Conservation (phyloP, 2,329 filamentous ascomycete species). For the Hymenoscyphus salicellus region DNA sequence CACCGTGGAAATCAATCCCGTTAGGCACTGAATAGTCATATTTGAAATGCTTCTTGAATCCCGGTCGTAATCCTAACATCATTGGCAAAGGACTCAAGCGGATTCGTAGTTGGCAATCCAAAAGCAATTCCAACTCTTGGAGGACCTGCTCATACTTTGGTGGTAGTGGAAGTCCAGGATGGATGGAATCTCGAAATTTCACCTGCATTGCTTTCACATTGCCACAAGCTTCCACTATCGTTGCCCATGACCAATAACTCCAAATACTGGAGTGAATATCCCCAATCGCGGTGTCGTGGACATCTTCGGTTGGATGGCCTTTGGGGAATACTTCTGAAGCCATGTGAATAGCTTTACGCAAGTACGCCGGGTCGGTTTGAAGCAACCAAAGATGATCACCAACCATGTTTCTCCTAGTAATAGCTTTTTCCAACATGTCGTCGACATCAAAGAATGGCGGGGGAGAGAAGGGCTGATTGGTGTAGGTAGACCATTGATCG, state of each 20-base stretch:
- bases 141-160: conserved; percentile 10
- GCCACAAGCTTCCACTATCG: conserved; percentile 3
- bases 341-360: conserved; percentile 6
- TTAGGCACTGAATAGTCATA: conserved; percentile 1
- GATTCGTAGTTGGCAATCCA: conserved; percentile 2
- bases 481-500: conserved; percentile 12
- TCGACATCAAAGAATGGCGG: conserved; percentile 13
- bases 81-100: neutral
- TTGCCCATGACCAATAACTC: conserved; percentile 13
- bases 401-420: neutral
- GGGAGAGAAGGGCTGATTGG: conserved; percentile 13
- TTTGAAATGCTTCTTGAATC: conserved; percentile 4
- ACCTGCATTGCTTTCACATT: conserved; percentile 7
- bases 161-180: conserved; percentile 9
- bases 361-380: conserved; percentile 15
- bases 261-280: conserved; percentile 4
- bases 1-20: neutral
- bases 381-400: conserved; percentile 16
- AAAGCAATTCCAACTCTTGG: conserved; percentile 10
- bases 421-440: conserved; percentile 6
- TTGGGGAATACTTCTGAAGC: neutral
- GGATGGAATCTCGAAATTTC: conserved; percentile 6
- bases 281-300: neutral
- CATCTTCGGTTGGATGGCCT: conserved; percentile 1
- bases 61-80: neutral